Conservation (phyloP, 2,329 filamentous ascomycete species). For the Colletotrichum sp. region DNA sequence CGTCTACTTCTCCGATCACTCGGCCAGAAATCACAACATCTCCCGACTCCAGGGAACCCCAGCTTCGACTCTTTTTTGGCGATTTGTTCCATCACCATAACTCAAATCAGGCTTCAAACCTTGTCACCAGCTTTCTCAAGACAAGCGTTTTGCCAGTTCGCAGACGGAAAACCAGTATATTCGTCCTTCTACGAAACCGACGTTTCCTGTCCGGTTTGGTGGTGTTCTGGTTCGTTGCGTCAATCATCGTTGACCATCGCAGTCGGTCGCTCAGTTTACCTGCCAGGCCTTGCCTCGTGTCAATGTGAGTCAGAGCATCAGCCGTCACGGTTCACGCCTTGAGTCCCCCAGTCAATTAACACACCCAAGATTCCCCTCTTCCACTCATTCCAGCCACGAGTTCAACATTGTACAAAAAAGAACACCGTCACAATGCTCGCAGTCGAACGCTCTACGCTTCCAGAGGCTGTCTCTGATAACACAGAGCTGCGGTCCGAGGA, state of each 20-base stretch:
- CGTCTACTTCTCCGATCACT: background rate
- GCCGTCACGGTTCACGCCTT: background rate
- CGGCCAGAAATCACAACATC: background rate
- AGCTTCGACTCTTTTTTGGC: background rate
- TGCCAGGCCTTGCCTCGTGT: background rate
- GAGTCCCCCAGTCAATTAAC: background rate
- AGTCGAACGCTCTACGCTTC: background rate
- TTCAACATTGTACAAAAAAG: background rate
- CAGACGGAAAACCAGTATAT: background rate
- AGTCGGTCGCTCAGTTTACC: background rate
- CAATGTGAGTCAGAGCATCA: conserved; percentile 3
- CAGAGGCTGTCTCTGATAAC: background rate
- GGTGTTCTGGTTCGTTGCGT: background rate
- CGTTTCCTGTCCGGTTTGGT: background rate
- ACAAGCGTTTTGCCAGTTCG: background rate
- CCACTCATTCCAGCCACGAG: background rate
- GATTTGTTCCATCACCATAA: background rate
- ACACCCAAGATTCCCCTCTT: background rate
- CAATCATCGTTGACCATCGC: background rate
- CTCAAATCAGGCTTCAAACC: background rate
- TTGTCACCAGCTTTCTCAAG: background rate
- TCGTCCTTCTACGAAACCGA: background rate
- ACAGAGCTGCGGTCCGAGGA: conserved; percentile 4
- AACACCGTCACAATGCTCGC: conserved; percentile 1
- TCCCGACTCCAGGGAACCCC: background rate